These are phyloP conservation scores for Umbilicaria muhlenbergii DNA, from an alignment of 495 filamentous ascomycete genomes.

Conservation along the genomic window DNA sequence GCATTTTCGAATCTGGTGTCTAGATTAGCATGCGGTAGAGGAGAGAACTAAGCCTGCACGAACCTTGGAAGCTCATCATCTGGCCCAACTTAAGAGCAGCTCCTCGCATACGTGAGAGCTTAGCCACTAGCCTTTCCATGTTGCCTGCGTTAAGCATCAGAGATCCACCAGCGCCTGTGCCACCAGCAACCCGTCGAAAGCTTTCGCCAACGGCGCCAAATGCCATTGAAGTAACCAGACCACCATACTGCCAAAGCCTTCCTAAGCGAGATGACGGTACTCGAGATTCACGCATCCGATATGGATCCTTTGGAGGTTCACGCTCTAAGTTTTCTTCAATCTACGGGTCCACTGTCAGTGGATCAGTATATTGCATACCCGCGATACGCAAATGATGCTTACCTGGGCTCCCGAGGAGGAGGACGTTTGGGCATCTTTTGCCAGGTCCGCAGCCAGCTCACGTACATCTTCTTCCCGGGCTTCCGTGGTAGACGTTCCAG, in stretches of 20 bases:
- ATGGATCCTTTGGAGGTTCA: constrained; percentile 18
- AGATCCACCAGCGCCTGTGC: constrained; percentile 43
- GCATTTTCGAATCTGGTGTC: constrained; percentile 69
- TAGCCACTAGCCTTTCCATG: constrained; percentile 81
- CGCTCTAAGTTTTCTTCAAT: constrained; percentile 12
- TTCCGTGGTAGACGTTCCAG: background rate
- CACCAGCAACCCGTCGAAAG: constrained; percentile 50
- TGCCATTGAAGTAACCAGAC: constrained; percentile 86
- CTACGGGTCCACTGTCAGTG: constrained; percentile 23
- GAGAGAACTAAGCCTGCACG: constrained; percentile 1
- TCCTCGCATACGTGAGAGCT: constrained; percentile 88
- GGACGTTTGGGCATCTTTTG: constrained; percentile 13
- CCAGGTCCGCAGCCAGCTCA: constrained; percentile 19
- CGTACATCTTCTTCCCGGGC: constrained; percentile 13
- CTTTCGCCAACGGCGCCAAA: constrained; percentile 83
- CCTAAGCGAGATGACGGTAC: constrained; percentile 81
- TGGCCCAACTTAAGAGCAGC: constrained; percentile 97
- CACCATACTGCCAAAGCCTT: constrained; percentile 85
- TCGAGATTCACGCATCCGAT: constrained; percentile 73
- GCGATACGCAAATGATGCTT: background rate
- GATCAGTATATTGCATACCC: constrained; percentile 19
- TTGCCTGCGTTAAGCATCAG: constrained; percentile 80
- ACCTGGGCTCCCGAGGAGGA: constrained; percentile 9
- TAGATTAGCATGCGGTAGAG: constrained; percentile 5
- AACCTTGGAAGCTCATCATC: constrained; percentile 89